Percentiles rank a stretch among this genome's conserved stretches.
These are phyloP conservation scores for Cinnamomum chago DNA, from an alignment of 164 flowering plant genomes.

Conservation along the genomic window DNA sequence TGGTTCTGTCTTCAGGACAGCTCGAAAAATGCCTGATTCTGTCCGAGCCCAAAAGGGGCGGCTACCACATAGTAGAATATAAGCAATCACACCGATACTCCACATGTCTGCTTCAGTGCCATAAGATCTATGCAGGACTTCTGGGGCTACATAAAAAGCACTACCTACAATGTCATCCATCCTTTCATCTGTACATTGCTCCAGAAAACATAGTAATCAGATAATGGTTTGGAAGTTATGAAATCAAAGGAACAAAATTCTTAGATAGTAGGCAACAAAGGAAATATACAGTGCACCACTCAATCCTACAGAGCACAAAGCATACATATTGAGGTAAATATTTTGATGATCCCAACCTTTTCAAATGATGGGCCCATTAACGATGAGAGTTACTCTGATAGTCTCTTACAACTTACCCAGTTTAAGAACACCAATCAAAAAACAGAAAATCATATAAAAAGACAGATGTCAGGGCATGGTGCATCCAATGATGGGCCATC, in stretches of 20 bases:
- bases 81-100: slow-evolving; percentile 98
- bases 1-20: slow-evolving; percentile 87
- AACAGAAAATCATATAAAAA: too few relatives aligned
- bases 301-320: background rate
- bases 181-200: slow-evolving; percentile 72
- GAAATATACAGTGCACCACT: background rate
- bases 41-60: slow-evolving; percentile 98
- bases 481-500: background rate
- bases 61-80: slow-evolving; percentile 94
- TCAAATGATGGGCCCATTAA: background rate
- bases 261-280: background rate
- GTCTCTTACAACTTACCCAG: background rate
- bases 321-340: too few relatives aligned
- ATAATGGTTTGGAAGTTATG: background rate
- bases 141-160: slow-evolving; percentile 98
- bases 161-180: slow-evolving; percentile 97
- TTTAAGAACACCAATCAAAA: background rate
- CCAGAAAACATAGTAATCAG: slow-evolving; percentile 11
- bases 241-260: background rate
- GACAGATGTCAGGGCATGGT: background rate
- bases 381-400: background rate
- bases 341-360: too few relatives aligned
- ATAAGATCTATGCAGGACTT: slow-evolving; percentile 93
- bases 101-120: slow-evolving; percentile 99
- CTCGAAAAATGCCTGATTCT: slow-evolving; percentile 89